Base-by-base conservation (phyloP, 1,284 basidiomycete species). In the Irpex sp. region DNA sequence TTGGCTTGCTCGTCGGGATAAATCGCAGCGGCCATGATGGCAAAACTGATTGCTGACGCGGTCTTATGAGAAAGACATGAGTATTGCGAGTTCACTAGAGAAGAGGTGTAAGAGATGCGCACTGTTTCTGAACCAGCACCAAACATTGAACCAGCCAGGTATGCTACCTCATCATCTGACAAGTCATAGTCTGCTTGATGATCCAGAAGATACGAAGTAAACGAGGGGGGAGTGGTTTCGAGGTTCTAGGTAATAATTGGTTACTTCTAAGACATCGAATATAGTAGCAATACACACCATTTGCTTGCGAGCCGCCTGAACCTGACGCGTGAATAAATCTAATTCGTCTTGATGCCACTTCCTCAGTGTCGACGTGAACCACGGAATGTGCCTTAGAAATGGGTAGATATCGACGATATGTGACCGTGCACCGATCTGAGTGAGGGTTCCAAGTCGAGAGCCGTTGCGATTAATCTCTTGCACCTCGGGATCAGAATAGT, bases 81-180 rank as follows among this genome's bases (percentile, higher is more conserved):
- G 26, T 21, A 17, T 5, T 57, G 3, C 49, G 13, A 17, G 31
- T 34, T 40, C 21, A 8, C 57, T 34, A n/a, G 13, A 37, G n/a
- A 4, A 3, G 49, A 38, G 21, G 34, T 0, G 51, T 57, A 31
- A 4, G 3, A 17, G 19, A 49, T 31, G 68, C 61, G 9, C 56
- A 82, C 82, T n/a, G 86, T 88, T 62, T 87, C 87, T 2, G 81
- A 82, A 4, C 86, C 87, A 0, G 86, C 87, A 47, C 85, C 87
- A 62, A 87, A 88, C 75, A 88, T 81, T 4, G 81, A 81, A 0
- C 88, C 87, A 0, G 82, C 83, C 2, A 89, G 77, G 69, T 85
- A 89, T 0, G 85, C 79, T 6, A 82, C 78, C 64, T 89, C 86
- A 56, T 82, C 75, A 37, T 82, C 77, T 0, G 82, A 78, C 2